Conservation (phyloP, 306 rosid species). For the Senna tora region DNA sequence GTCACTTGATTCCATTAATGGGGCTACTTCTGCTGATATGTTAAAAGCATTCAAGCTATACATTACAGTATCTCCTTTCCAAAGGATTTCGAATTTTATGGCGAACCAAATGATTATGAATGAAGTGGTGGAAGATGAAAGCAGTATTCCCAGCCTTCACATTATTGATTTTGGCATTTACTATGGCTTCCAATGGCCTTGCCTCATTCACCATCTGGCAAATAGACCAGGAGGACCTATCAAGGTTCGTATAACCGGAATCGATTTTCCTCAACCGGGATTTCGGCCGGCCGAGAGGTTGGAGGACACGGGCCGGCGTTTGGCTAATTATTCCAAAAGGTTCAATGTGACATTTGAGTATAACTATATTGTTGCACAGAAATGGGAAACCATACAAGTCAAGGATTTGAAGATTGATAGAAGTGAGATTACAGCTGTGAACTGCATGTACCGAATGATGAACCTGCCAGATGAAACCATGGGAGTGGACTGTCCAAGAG, state of each 20-base stretch:
- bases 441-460: conserved; percentile 66
- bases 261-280: conserved; percentile 75
- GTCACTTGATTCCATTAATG: conserved; percentile 15
- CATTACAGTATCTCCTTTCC: conserved; percentile 61
- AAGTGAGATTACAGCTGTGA: conserved; percentile 57
- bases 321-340: conserved; percentile 60
- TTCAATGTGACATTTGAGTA: conserved; percentile 62
- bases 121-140: conserved; percentile 46
- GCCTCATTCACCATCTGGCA: conserved; percentile 61
- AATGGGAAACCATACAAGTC: conserved; percentile 62
- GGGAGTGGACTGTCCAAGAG: conserved; percentile 58
- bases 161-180: conserved; percentile 74
- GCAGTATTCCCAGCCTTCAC: conserved; percentile 43
- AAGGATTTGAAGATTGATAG: conserved; percentile 61
- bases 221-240: conserved; percentile 59
- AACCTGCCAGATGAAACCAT: conserved; percentile 67
- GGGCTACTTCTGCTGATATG: conserved; percentile 54
- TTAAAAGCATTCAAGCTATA: conserved; percentile 63
- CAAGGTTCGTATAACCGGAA: conserved; percentile 61
- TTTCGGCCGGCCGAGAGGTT: conserved; percentile 76
- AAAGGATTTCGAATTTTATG: conserved; percentile 50
- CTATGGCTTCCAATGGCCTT: conserved; percentile 87
- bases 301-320: conserved; percentile 62
- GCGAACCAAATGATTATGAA: conserved; percentile 48
- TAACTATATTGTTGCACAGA: conserved; percentile 65